Evolutionary conservation across 208 protist species (phyloP), one percentile per base, ranked within the genome.

Genomic region (Crithidia brevicula): DNA sequence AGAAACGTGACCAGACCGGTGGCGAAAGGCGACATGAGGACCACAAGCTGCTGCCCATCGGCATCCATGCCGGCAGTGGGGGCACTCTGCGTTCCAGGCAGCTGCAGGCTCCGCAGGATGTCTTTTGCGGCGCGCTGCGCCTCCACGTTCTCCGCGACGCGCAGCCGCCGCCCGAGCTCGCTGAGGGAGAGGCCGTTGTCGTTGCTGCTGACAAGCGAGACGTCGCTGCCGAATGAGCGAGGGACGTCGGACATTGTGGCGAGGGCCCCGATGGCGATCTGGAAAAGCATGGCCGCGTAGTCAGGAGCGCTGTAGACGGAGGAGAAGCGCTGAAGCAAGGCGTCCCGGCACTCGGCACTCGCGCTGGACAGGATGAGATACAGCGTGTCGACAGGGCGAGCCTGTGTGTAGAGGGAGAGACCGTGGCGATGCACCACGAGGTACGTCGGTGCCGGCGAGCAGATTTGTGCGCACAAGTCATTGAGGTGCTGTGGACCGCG

Each of bases 221-320:
- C 33, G 50, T 67, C 64, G 33, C 53, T 54, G 25, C 49, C 27
- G 36, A 60, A 66, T 5, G 42, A 38, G 9, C 57, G 59, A 22
- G 67, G 60, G 13, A 51, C 33, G 40, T 52, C 31, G 23, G 40
- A 42, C 16, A 20, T 25, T 18, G 51, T 46, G 49, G 69, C 54
- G 27, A 80, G 40, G 13, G 72, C 81, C 7, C 85, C 88, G 25
- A 77, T 70, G 28, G 88, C 92, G 43, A 97, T 81, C 64, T 97
- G 92, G n/a, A 97, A 64, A 50, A 97, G 88, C 92, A 97, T 97
- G 20, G 84, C 79, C 27, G 76, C 85, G 63, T 95, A 94, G 69
- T 97, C 92, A 8, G 83, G 61, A 1, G 77, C 61, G 45, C 68
- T 87, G 74, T 88, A 89, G 43, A 82, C 67, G 25, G 79, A 73